Evolutionary conservation across 2,329 filamentous ascomycete genomes (phyloP), one percentile per base, ranked within the genome.

Genomic region (Venturiaceae sp.): DNA sequence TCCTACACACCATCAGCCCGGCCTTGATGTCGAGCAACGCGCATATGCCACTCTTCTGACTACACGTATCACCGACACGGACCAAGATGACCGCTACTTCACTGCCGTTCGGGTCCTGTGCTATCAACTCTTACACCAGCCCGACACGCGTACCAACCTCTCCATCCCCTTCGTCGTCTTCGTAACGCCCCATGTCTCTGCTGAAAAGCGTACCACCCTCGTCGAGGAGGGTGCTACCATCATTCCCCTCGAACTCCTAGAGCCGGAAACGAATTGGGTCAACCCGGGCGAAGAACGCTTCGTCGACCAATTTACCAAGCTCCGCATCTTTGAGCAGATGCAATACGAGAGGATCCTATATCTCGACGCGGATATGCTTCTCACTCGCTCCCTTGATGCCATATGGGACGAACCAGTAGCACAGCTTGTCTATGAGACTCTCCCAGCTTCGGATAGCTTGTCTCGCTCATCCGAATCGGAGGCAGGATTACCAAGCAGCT

Each of bases 251-350:
- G 44, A 37, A 3, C 19, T 37, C 2, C 44, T 60, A 6, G 30
- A 28, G 26, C 55, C 55, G 16, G 41, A 44, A 26, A 59, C 37
- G 11, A 19, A 46, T 2, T 58, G 52, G 53, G 23, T 54, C 5
- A 56, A 36, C n/a, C 58, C 58, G 0, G 58, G 54, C 0, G 21
- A 30, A 33, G 53, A 30, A 21, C 55, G 55, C 14, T 61, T 26
- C 14, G 21, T 44, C 5, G 58, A 61, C n/a, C 39, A 61, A 30
- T 61, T 60, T 19, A 61, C 59, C n/a, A 61, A 61, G 39, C 26
- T 61, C 11, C 36, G 53, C 9, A 16, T 58, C 3, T 61, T 58
- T 26, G 54, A 58, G 21, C 33, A 58, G 36, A 53, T 21, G 21
- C 33, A 60, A 28, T 61, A 57, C 26, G 37, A 60, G 3, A 59